Base-by-base conservation (phyloP, 805 yeast genomes). In the Pichia californica region DNA sequence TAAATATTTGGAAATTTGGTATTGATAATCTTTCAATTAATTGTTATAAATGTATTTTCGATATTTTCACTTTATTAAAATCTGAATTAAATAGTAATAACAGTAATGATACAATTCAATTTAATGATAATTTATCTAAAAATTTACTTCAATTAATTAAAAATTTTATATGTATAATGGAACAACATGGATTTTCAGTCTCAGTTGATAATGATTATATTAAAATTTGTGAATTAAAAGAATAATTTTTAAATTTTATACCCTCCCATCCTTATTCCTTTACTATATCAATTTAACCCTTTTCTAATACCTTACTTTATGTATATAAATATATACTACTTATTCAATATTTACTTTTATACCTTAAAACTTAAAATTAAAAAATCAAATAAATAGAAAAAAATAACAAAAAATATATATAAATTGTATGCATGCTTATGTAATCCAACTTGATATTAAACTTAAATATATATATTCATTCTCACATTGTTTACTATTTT, bases 1-100 rank as follows among this genome's bases (percentile, higher is more conserved):
- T 38, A 18, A 29, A 34, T 39, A 33, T 44, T 35, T 39, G 46
- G 46, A 33, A 19, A 25, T 16, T 18, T 25, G 43, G 40, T 27
- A 18, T 5, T 11, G 15, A 23, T 35, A 20, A 15, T 31, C 26
- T 42, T 13, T 23, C 45, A 6, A 36, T n/a, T n/a, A 7, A 8
- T 13, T 37, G 31, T 15, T 15, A 31, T 7, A 20, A 15, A 16
- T 30, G 34, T 41, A 27, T 41, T 25, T 11, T 19, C 16, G 14
- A 34, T n/a, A n/a, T 41, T n/a, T 8, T 23, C 5, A n/a, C 11
- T 9, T 9, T 35, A 4, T 23, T 42, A 13, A n/a, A 3, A 2
- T 10, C 34, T 18, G 19, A 14, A 8, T 30, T 33, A 6, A 14
- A 14, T 8, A 33, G 7, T 20, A 19, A 9, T 4, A 31, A 31